These are phyloP conservation scores for Auriculariales sp. DNA, from an alignment of 768 basidiomycete genomes.

Conservation along the genomic window DNA sequence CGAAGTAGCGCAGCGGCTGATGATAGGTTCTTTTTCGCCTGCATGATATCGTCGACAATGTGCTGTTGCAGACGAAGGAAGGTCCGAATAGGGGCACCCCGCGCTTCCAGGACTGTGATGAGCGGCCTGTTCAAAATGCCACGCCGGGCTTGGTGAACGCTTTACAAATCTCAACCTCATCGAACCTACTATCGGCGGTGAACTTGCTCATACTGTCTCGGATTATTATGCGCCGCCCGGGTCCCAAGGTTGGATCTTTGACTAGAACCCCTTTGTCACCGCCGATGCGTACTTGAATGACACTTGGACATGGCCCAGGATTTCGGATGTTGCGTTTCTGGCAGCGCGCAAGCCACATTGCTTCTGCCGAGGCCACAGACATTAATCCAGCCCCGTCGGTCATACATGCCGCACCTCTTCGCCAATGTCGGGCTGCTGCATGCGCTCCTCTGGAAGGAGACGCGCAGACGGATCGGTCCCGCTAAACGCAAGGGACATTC, in stretches of 20 bases:
- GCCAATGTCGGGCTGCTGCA: conserved; percentile 12
- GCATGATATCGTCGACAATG: conserved; percentile 33
- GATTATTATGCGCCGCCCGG: conserved; percentile 34
- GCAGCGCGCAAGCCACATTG: conserved; percentile 26
- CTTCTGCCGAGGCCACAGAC: conserved; percentile 36
- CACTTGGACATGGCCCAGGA: conserved; percentile 25
- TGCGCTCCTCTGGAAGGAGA: conserved; percentile 20
- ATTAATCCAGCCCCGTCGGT: conserved; percentile 63
- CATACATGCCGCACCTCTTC: conserved; percentile 33
- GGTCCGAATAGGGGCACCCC: conserved; percentile 39
- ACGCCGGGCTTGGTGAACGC: conserved; percentile 45
- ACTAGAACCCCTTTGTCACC: conserved; percentile 55
- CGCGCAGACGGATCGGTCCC: conserved; percentile 48
- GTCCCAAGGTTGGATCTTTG: conserved; percentile 38
- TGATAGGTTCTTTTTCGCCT: conserved; percentile 26
- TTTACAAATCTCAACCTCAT: conserved; percentile 45
- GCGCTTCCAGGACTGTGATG: conserved; percentile 49
- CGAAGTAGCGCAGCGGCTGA: conserved; percentile 37
- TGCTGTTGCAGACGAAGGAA: conserved; percentile 39
- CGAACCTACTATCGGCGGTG: conserved; percentile 21
- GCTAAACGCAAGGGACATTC: conserved; percentile 62
- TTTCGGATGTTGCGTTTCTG: conserved; percentile 20
- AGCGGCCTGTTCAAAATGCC: conserved; percentile 50
- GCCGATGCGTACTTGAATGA: conserved; percentile 48
- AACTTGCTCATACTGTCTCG: conserved; percentile 61